Percentiles rank a stretch among this genome's conserved stretches.
These are phyloP conservation scores for Daldinia eschscholtzii DNA, from an alignment of 2,329 filamentous ascomycete species.

Conservation along the genomic window DNA sequence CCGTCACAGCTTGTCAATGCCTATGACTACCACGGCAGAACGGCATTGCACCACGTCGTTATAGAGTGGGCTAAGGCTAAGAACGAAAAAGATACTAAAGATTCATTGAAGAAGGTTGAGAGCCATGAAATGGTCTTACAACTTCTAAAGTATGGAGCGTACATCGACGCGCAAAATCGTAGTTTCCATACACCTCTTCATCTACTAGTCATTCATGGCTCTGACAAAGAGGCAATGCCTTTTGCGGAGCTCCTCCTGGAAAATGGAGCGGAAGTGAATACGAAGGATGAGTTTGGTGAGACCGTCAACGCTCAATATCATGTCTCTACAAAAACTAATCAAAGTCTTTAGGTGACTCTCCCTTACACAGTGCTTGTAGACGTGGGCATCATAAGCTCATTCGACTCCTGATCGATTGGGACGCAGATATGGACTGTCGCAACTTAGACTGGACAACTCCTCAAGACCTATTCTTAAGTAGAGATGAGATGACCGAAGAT, in stretches of 20 bases:
- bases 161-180: conserved; percentile 5
- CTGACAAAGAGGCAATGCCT: not conserved
- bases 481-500: not conserved
- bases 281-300: conserved; percentile 7
- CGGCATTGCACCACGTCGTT: not conserved
- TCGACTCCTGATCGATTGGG: conserved; percentile 4
- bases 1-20: conserved; percentile 5
- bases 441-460: conserved; percentile 5
- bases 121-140: not conserved
- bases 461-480: conserved; percentile 6
- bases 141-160: conserved; percentile 1
- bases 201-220: not conserved
- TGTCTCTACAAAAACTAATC: not conserved
- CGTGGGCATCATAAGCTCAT: not conserved
- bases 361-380: conserved; percentile 4
- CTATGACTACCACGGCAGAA: not conserved
- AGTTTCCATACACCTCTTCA: conserved; percentile 9
- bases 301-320: not conserved
- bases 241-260: not conserved
- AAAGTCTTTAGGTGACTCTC: not conserved
- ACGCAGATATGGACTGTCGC: conserved; percentile 6
- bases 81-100: not conserved
- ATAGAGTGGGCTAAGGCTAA: not conserved
- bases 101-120: no score
- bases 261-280: conserved; percentile 5